A percentile compares a stretch with the other conserved stretches of the same genome.
Evolutionary conservation across 2,329 filamentous ascomycete species (phyloP).

Genomic region (Chaetomium globosum): DNA sequence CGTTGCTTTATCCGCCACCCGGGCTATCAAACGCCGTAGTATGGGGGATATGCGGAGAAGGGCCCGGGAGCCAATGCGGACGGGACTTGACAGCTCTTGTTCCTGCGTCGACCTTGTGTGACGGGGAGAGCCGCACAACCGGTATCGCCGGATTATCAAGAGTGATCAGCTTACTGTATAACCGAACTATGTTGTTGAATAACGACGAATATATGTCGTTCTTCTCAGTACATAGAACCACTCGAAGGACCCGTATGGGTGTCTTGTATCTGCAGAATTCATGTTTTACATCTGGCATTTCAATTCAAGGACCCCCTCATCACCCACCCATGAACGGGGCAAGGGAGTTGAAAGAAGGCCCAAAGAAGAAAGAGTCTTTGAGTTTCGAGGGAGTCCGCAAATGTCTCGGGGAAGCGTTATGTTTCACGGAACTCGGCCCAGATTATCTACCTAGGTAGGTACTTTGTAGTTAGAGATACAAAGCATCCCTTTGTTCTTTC

Average conservation of each 20-base stretch:
- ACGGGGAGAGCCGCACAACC: constrained; percentile 6
- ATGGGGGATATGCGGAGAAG: constrained; percentile 22
- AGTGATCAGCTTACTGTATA: background rate
- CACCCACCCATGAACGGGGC: too few relatives aligned
- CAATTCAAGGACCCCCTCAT: background rate
- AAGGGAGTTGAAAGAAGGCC: background rate
- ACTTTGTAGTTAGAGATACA: background rate
- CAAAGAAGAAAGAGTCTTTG: background rate
- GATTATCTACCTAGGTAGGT: too few relatives aligned
- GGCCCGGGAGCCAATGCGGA: constrained; percentile 19
- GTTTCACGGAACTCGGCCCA: background rate
- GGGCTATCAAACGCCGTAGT: constrained; percentile 26
- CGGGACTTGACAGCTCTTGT: background rate
- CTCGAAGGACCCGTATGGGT: constrained; percentile 2
- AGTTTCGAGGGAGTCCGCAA: background rate
- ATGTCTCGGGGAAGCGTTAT: background rate
- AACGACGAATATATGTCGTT: background rate
- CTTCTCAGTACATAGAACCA: background rate
- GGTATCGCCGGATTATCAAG: background rate
- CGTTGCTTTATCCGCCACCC: constrained; percentile 24
- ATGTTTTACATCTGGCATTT: background rate
- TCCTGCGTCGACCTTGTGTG: background rate
- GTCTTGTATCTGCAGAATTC: background rate
- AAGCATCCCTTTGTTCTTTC: constrained; percentile 7
- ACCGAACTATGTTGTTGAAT: background rate